Conservation (phyloP, 192 early-diverging fungal genomes). For the Coemansia sp. region DNA sequence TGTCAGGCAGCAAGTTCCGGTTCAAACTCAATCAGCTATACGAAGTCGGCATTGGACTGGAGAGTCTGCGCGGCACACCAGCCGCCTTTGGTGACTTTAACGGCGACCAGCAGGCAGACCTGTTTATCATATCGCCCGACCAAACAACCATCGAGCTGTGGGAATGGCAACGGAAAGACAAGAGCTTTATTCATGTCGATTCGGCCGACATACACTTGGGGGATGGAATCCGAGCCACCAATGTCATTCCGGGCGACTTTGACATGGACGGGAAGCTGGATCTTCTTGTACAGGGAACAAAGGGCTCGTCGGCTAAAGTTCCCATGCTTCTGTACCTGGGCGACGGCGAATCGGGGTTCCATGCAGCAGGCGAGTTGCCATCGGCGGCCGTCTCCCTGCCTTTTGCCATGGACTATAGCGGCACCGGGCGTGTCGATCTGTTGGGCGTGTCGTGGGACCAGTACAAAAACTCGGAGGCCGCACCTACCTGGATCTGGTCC, state of each 20-base stretch:
- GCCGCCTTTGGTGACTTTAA: slow-evolving; percentile 85
- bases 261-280: slow-evolving; percentile 87
- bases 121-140: slow-evolving; percentile 66
- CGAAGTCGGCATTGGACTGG: slow-evolving; percentile 58
- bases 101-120: slow-evolving; percentile 76
- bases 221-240: slow-evolving; percentile 53
- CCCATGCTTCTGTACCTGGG: slow-evolving; percentile 69
- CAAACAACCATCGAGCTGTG: slow-evolving; percentile 64
- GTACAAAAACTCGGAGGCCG: not conserved
- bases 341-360: slow-evolving; percentile 59
- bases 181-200: slow-evolving; percentile 40
- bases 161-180: slow-evolving; percentile 58
- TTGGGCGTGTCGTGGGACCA: slow-evolving; percentile 21
- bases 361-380: slow-evolving; percentile 28
- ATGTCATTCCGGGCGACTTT: slow-evolving; percentile 80
- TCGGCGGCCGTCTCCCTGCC: slow-evolving; percentile 12
- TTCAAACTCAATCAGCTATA: slow-evolving; percentile 56
- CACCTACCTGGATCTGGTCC: slow-evolving; percentile 13
- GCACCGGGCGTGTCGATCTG: slow-evolving; percentile 11
- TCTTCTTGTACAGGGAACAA: slow-evolving; percentile 66
- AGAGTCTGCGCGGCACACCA: slow-evolving; percentile 62
- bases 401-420: slow-evolving; percentile 32
- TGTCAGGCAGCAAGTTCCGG: slow-evolving; percentile 33
- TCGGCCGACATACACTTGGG: slow-evolving; percentile 49
- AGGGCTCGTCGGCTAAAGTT: slow-evolving; percentile 41